Conservation (phyloP, 495 filamentous ascomycete genomes). For the Filosporella fistucella region DNA sequence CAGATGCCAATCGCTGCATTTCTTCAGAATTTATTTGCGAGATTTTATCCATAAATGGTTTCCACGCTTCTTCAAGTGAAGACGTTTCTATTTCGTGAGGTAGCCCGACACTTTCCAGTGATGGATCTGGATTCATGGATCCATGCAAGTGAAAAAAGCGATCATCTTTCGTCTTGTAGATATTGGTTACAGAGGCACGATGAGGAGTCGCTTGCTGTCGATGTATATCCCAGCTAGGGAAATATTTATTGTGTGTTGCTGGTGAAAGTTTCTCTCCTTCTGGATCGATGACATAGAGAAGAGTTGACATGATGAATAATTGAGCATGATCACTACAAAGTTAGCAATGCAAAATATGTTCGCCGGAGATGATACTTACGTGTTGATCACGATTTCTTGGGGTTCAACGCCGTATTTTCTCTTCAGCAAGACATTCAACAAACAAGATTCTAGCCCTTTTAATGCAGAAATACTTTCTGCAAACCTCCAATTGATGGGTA, state of each 20-base stretch:
- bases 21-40: not conserved
- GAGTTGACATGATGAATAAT: constrained; percentile 21
- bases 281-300: not conserved
- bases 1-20: not conserved
- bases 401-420: constrained; percentile 22
- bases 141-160: constrained; percentile 50
- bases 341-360: no score
- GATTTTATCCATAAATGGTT: not conserved
- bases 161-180: constrained; percentile 47
- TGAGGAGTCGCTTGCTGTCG: constrained; percentile 14
- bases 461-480: constrained; percentile 28
- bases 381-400: constrained; percentile 22
- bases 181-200: constrained; percentile 33
- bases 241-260: no score
- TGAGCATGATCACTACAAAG: constrained; percentile 25
- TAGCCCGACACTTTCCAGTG: constrained; percentile 38
- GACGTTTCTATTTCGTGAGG: constrained; percentile 9
- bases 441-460: constrained; percentile 26
- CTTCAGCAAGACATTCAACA: constrained; percentile 24
- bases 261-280: not conserved
- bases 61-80: no score
- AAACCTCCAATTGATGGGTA: constrained; percentile 32
- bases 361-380: no score
- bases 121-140: constrained; percentile 40
- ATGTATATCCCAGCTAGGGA: constrained; percentile 17